These are phyloP conservation scores for Grosmannia serpens DNA, from an alignment of 2,329 filamentous ascomycete species.

Conservation along the genomic window DNA sequence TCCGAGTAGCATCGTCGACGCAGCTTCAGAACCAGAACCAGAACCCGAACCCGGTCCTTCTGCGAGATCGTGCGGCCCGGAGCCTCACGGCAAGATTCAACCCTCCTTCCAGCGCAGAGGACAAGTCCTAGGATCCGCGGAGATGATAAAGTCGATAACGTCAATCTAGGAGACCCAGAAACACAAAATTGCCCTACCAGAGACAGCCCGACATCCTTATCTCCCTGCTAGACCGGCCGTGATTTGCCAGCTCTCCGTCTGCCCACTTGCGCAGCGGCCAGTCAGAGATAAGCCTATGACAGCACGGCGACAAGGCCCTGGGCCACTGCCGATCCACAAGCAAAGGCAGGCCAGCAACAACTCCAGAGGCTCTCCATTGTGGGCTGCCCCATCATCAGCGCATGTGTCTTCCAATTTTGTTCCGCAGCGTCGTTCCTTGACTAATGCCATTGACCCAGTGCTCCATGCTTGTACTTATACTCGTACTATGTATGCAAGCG, in stretches of 20 bases:
- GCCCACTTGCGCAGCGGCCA: neutral
- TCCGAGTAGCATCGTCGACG: neutral
- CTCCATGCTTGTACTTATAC: no score
- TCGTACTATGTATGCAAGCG: no score
- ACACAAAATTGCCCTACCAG: no score
- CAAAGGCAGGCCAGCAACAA: neutral
- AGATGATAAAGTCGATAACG: neutral
- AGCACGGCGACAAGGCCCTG: neutral
- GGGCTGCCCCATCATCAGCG: no score
- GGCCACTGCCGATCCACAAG: neutral
- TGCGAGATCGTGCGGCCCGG: neutral
- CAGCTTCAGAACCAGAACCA: neutral
- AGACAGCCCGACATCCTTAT: neutral
- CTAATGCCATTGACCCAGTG: no score
- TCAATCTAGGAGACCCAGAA: neutral
- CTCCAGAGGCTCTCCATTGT: no score
- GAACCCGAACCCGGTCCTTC: no score
- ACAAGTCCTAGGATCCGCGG: neutral
- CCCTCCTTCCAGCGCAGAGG: neutral
- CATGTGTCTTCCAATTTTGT: no score
- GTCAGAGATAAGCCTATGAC: neutral
- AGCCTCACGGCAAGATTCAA: neutral
- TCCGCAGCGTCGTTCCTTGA: no score
- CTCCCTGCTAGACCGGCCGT: neutral
- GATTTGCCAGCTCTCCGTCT: neutral